Base-by-base conservation (phyloP, 768 basidiomycete species). In the Phylloporus scabripes region DNA sequence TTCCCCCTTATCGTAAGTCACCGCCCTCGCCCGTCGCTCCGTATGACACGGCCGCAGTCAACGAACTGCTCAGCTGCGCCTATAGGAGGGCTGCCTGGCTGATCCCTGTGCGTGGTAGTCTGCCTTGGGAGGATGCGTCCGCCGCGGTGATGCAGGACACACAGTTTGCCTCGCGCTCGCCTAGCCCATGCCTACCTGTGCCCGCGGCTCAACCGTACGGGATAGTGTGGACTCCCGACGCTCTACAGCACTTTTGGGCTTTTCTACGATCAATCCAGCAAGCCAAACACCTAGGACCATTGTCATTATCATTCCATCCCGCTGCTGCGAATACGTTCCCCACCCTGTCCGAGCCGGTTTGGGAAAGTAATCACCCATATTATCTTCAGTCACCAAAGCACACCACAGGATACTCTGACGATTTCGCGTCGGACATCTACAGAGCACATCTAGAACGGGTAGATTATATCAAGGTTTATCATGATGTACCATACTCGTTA, bases 381-480 rank as follows among this genome's bases (percentile, higher is more conserved):
- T 49, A 53, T 41, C 7, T 39, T 40, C 57, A 55, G 32, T 53
- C 42, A 43, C 53, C 55, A 45, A 56, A 32, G 45, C 51, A 36
- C 18, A 41, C 53, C 28, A 6, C 33, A 36, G 49, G 20, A 17
- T 49, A 48, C 26, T 48, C 37, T 23, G 51, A 57, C 24, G 48
- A 37, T 18, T 52, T 52, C 20, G 38, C 53, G 34, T 31, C 50
- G 32, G 60, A 60, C 23, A 45, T 58, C 14, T 53, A 50, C 52
- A 52, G 24, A 26, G 46, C 53, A 10, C 58, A 58, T 17, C 47
- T 76, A 42, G 65, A 66, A 32, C 49, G 49, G 7, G 58, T 69
- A 38, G 80, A 83, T 56, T 69, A 77, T 55, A 75, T 83, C 67
- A 81, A 80, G 60, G 62, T 83, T 29, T 81, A 81, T 60, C 80